phyloP scores from a whole-genome alignment of 768 basidiomycete species.

The Lentinula lateritia region DNA sequence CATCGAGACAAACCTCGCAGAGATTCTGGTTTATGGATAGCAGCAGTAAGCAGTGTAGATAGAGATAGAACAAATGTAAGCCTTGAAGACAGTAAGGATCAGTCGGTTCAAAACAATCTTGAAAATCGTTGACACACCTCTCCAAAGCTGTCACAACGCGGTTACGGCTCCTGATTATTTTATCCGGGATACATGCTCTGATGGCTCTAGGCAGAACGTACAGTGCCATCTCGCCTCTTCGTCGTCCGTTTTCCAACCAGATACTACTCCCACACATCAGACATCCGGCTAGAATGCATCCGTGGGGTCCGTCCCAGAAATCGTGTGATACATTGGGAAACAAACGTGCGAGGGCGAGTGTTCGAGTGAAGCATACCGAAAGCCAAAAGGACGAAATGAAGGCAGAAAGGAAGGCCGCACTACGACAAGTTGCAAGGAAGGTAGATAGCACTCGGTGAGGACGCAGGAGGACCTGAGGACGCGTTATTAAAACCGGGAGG shows the following conservation, averaged over 20 bases:
- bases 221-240: constrained; percentile 75
- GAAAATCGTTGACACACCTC: constrained; percentile 34
- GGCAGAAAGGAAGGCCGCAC: constrained; percentile 65
- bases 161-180: constrained; percentile 42
- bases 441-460: constrained; percentile 35
- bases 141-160: constrained; percentile 40
- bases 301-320: constrained; percentile 74
- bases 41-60: constrained; percentile 59
- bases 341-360: constrained; percentile 55
- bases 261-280: constrained; percentile 71
- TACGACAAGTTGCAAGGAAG: constrained; percentile 50
- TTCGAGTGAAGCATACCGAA: constrained; percentile 63
- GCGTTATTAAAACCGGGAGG: constrained; percentile 57
- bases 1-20: constrained; percentile 72
- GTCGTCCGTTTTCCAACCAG: constrained; percentile 66
- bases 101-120: not conserved
- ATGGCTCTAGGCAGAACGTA: constrained; percentile 74
- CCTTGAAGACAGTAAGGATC: not conserved
- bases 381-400: constrained; percentile 73
- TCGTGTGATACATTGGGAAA: constrained; percentile 69
- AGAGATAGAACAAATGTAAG: constrained; percentile 58
- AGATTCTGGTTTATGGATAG: constrained; percentile 53
- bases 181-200: constrained; percentile 53
- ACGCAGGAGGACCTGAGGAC: constrained; percentile 46
- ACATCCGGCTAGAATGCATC: constrained; percentile 61